These are phyloP conservation scores for Podospora tetraspora DNA, from an alignment of 495 filamentous ascomycete species.

Conservation along the genomic window DNA sequence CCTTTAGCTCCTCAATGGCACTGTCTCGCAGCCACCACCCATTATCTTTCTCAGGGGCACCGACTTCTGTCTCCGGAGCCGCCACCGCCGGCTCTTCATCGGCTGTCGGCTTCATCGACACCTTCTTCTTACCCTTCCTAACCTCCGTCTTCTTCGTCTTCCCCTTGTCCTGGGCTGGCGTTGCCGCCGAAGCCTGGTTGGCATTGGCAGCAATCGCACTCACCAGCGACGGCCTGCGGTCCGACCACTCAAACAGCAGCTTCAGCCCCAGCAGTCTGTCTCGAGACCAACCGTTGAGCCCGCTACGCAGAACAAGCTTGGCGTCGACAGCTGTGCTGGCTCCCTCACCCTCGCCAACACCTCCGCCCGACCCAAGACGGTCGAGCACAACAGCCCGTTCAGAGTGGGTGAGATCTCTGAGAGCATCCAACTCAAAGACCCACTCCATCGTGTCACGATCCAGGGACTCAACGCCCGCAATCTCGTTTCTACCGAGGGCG, in stretches of 20 bases:
- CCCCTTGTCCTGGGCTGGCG: slow-evolving; percentile 25
- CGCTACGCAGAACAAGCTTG: slow-evolving; percentile 62
- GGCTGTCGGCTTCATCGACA: slow-evolving; percentile 15
- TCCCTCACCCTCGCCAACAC: slow-evolving; percentile 42
- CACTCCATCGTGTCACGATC: slow-evolving; percentile 56
- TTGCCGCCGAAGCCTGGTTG: neutral
- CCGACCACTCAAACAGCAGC: slow-evolving; percentile 78
- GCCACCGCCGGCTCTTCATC: neutral
- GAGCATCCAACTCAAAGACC: slow-evolving; percentile 62
- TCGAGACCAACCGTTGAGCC: slow-evolving; percentile 53
- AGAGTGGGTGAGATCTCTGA: slow-evolving; percentile 64
- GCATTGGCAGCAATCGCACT: neutral
- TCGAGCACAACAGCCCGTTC: slow-evolving; percentile 69
- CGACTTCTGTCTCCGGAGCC: slow-evolving; percentile 5
- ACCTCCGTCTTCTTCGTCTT: slow-evolving; percentile 19
- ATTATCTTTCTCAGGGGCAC: slow-evolving; percentile 18
- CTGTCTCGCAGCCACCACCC: slow-evolving; percentile 47
- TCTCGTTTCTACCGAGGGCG: slow-evolving; percentile 52
- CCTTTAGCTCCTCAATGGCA: slow-evolving; percentile 52
- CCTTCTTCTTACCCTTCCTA: slow-evolving; percentile 29
- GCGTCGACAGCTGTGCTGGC: slow-evolving; percentile 70
- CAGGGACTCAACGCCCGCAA: slow-evolving; percentile 14
- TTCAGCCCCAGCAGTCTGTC: slow-evolving; percentile 71
- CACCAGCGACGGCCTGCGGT: slow-evolving; percentile 30
- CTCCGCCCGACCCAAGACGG: slow-evolving; percentile 35